phyloP scores from a whole-genome alignment of 352 stramenopile species.

The Globisporangium rhizosaccharum region DNA sequence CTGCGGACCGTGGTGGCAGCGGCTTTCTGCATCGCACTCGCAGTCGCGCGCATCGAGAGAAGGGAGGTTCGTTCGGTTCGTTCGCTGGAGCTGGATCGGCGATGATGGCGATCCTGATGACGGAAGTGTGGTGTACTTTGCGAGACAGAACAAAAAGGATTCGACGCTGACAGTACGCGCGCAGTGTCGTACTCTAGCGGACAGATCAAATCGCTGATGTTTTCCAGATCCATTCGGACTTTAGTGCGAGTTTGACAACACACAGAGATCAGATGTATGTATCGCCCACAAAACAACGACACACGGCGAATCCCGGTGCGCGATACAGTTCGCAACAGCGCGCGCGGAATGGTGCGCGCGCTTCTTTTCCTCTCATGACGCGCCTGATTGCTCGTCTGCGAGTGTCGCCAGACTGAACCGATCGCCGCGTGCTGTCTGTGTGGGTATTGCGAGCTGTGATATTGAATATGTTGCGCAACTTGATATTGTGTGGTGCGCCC shows the following conservation, averaged over 20 bases:
- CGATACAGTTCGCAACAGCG: background rate
- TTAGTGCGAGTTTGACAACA: background rate
- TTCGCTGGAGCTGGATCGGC: background rate
- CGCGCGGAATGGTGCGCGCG: conserved; percentile 3
- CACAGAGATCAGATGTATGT: background rate
- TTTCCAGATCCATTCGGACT: background rate
- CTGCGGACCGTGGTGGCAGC: conserved; percentile 39
- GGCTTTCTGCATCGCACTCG: conserved; percentile 18
- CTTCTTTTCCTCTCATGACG: background rate
- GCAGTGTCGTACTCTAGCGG: background rate
- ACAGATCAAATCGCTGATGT: background rate
- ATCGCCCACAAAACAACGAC: background rate
- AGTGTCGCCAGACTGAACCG: conserved; percentile 7
- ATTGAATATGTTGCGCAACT: background rate
- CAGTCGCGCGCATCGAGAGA: conserved; percentile 1
- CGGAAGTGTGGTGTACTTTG: background rate
- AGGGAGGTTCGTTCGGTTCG: background rate
- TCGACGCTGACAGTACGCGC: background rate
- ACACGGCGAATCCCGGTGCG: background rate
- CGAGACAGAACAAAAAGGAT: background rate
- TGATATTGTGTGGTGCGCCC: background rate
- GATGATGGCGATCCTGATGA: background rate
- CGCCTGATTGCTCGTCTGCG: background rate
- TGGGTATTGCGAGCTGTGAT: background rate
- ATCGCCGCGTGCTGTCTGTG: background rate